Percentiles rank a stretch among this genome's conserved stretches.
These are phyloP conservation scores for Amanita muscaria DNA, from an alignment of 768 basidiomycete genomes.

Conservation along the genomic window DNA sequence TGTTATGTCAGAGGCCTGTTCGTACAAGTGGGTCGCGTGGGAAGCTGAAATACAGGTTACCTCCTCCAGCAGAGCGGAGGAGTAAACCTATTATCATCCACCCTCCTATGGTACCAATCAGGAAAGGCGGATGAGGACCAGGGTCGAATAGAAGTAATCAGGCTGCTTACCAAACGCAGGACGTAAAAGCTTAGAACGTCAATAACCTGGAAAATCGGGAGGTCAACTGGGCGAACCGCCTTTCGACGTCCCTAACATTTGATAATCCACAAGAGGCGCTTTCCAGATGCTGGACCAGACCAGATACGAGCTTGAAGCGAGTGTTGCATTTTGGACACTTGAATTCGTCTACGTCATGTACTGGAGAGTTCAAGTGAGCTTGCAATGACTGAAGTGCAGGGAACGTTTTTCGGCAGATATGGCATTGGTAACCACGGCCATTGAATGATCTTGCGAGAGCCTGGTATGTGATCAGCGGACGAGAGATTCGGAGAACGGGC, in stretches of 20 bases:
- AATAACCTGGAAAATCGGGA: slow-evolving; percentile 15
- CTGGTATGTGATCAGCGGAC: slow-evolving; percentile 16
- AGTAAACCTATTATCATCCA: neutral
- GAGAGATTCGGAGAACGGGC: neutral
- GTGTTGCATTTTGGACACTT: slow-evolving; percentile 33
- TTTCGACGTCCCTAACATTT: slow-evolving; percentile 21
- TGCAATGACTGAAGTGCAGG: slow-evolving; percentile 23
- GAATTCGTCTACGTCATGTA: slow-evolving; percentile 32
- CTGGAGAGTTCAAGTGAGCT: slow-evolving; percentile 26
- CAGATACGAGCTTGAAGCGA: slow-evolving; percentile 29
- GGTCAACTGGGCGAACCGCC: slow-evolving; percentile 20
- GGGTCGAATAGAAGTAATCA: no score
- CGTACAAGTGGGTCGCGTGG: neutral
- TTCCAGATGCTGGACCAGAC: slow-evolving; percentile 36
- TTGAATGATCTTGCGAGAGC: slow-evolving; percentile 31
- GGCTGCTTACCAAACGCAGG: no score
- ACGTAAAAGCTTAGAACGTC: slow-evolving; percentile 2
- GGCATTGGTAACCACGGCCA: slow-evolving; percentile 32
- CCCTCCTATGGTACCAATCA: neutral
- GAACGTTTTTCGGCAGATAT: slow-evolving; percentile 29
- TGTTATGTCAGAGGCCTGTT: no score
- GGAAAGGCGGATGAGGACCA: neutral
- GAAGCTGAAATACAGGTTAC: neutral
- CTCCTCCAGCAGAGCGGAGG: neutral
- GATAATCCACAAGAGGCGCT: slow-evolving; percentile 29